Base-by-base conservation (phyloP, 2,329 filamentous ascomycete genomes). In the Pseudopithomyces chartarum region DNA sequence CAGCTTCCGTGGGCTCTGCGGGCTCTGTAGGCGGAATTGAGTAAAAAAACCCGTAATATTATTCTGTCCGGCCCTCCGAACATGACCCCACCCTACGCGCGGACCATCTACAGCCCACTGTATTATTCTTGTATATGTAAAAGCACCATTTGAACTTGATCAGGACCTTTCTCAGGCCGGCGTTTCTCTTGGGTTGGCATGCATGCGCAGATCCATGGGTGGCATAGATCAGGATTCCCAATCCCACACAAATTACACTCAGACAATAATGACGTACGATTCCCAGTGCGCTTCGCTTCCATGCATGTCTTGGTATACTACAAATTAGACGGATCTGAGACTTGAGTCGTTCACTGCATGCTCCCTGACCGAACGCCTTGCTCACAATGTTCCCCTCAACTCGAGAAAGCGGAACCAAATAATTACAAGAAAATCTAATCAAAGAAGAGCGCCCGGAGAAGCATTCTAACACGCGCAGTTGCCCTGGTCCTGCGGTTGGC, bases 401-500 rank as follows among this genome's bases (percentile, higher is more conserved):
- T 59, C 48, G 61, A 58, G 23, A 66, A 64, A 61, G 39, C 55
- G 34, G 64, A 62, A 60, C 68, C 64, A 62, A 72, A 70, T 73
- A 71, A 73, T 67, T 70, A 73, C 69, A 74, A 68, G 55, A 64
- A 65, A 66, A 66, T 65, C 66, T 68, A 64, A 59, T 59, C 60
- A 57, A 66, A 57, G 55, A 49, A 46, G 57, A 66, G 55, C 42
- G 19, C 29, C 46, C 17, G 56, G 8, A 20, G 23, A 45, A 33
- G 20, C 19, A 29, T 11, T 10, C 66, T 70, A 77, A 61, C 74
- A 77, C 43, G 71, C 64, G 68, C 74, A 76, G 40, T 69, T 67
- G 60, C 67, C 68, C 77, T 93, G 90, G 71, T 83, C 84, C 62
- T 86, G 80, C 57, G 87, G 85, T 63, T 83, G 80, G 66, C 85